Percentiles rank a stretch among this genome's conserved stretches.
Conservation (phyloP, 345 rosid genomes). For the Cardamine occulta region DNA sequence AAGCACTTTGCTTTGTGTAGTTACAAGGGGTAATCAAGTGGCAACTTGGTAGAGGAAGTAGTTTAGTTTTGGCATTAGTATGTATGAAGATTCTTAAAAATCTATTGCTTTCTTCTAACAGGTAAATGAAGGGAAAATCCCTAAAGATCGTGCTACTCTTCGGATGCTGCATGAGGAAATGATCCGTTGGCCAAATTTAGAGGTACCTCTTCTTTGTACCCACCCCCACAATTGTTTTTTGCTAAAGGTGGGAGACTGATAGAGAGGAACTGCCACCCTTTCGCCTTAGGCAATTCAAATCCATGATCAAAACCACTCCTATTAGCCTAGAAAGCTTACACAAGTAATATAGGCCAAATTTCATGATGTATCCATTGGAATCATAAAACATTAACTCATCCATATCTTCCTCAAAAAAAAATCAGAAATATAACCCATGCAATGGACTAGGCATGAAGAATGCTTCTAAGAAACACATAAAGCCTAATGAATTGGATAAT, state of each 20-base stretch:
- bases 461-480: constrained; percentile 8
- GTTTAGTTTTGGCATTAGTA: constrained; percentile 5
- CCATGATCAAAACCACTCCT: neutral
- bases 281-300: constrained; percentile 1
- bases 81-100: neutral
- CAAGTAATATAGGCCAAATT: neutral
- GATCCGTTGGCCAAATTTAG: constrained; percentile 88
- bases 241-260: neutral
- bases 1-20: constrained; percentile 2
- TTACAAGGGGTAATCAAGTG: neutral
- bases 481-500: neutral
- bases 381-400: neutral
- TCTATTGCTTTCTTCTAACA: constrained; percentile 34
- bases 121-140: constrained; percentile 88
- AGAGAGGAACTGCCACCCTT: neutral
- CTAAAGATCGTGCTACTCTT: constrained; percentile 70
- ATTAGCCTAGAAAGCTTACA: constrained; percentile 3
- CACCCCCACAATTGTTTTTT: neutral
- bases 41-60: neutral
- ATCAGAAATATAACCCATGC: neutral
- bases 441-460: constrained; percentile 3
- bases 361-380: neutral
- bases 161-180: constrained; percentile 83
- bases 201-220: constrained; percentile 51
- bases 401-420: neutral